Evolutionary conservation across 345 rosid genomes (phyloP).

Genomic region (Populus nigra): DNA sequence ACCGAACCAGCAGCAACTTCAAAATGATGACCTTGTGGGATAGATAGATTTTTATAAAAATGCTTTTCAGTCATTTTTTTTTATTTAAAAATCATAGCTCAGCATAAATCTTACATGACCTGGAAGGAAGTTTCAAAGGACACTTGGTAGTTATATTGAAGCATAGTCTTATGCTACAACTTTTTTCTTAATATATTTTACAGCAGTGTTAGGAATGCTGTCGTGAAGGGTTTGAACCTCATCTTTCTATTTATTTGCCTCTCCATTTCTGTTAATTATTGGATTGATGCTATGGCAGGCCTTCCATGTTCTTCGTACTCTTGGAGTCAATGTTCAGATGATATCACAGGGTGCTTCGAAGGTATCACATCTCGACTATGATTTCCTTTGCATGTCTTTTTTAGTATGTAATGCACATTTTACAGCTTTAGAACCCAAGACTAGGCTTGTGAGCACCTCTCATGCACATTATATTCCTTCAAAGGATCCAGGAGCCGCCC

Average conservation of each 20-base stretch:
- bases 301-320: constrained; percentile 74
- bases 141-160: not conserved
- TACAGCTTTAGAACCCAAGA: not conserved
- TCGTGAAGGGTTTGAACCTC: not conserved
- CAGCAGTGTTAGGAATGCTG: not conserved
- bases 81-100: not conserved
- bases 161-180: not conserved
- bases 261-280: not conserved
- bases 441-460: constrained; percentile 1
- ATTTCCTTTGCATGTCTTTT: not conserved
- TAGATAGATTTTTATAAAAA: not conserved
- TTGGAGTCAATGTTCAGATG: constrained; percentile 96
- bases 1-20: not conserved
- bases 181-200: not conserved
- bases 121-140: not conserved
- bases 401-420: not conserved
- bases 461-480: not conserved
- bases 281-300: constrained; percentile 42
- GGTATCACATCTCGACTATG: constrained; percentile 38
- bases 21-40: not conserved
- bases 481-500: not conserved
- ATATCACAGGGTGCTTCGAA: constrained; percentile 99
- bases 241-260: not conserved
- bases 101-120: not conserved
- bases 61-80: not conserved